Base-by-base conservation (phyloP, 352 stramenopile genomes). In the Blastocystis sp. region DNA sequence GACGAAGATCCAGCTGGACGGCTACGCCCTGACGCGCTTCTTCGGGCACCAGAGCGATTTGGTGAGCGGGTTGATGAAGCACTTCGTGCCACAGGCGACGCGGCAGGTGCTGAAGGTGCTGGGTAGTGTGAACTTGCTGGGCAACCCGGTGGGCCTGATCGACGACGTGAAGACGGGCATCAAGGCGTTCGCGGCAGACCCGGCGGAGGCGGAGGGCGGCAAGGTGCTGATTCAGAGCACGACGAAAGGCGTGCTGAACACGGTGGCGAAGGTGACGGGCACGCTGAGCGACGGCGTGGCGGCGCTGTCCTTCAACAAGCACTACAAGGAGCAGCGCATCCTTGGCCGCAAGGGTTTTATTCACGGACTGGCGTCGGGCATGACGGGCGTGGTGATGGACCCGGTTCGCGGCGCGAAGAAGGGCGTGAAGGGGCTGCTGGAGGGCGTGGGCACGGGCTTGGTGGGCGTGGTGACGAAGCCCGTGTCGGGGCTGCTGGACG, bases 151-250 rank as follows among this genome's bases (percentile, higher is more conserved):
- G 1, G 93, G 94, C 0, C 91, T 97, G 7, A 91, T 96, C n/a
- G 94, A 91, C 11, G 95, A 95, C 68, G 82, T 97, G 2, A 93
- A 92, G 9, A 91, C 93, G 0, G 94, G 94, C 1, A 92, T 97
- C 0, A 95, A 94, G 38, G 94, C 96, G 43, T 95, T 97, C 59
- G 97, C 97, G 89, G 96, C 95, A 74, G 93, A 97, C 76, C 94
- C 94, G 0, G 91, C 93, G 34, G 93, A 95, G 4, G 94, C 94
- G 0, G 92, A 93, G 54, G 95, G 95, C 76, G 96, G 94, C 0
- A 93, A 93, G 0, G 95, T 93, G 74, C 90, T 96, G 4, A 92
- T 96, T 7, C 94, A 94, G 76, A 94, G 97, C 90, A 95, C 94
- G 19, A 90, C 95, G 0, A 94, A 96, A 43, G 94, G 94, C 64